Conservation (phyloP, 2,329 filamentous ascomycete genomes). For the Hypoxylon sp. region DNA sequence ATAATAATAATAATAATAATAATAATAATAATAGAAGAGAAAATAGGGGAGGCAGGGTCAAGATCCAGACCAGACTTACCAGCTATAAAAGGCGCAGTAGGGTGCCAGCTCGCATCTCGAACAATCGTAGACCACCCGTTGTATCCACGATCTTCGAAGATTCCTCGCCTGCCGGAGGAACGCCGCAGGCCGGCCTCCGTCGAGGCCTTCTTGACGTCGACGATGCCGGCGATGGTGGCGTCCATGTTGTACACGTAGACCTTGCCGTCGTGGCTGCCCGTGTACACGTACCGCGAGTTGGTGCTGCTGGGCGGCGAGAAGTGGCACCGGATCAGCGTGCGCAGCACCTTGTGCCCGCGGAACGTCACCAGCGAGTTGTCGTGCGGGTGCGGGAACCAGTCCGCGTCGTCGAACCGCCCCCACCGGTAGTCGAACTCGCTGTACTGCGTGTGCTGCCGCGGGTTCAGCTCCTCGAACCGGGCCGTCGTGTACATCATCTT, state of each 20-base stretch:
- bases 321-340: conserved; percentile 92
- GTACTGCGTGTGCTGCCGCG: conserved; percentile 59
- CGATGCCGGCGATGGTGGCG: conserved; percentile 77
- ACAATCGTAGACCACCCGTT: conserved; percentile 78
- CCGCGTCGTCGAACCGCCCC: conserved; percentile 68
- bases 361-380: conserved; percentile 96
- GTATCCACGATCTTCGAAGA: conserved; percentile 61
- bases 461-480: conserved; percentile 64
- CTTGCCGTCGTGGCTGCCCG: conserved; percentile 86
- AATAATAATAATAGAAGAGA: no score
- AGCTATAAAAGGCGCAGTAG: conserved; percentile 79
- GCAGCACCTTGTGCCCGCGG: conserved; percentile 85
- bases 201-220: conserved; percentile 80
- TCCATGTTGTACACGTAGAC: conserved; percentile 95
- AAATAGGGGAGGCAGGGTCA: no score
- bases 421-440: conserved; percentile 79
- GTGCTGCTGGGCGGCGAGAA: conserved; percentile 89
- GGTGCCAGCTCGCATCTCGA: conserved; percentile 90
- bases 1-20: no score
- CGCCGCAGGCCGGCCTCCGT: conserved; percentile 61
- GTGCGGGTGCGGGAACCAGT: conserved; percentile 76
- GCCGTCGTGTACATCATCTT: conserved; percentile 84
- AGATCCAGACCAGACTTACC: conserved; percentile 53
- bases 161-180: conserved; percentile 58
- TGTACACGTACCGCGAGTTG: conserved; percentile 91